Conservation (phyloP, 2,329 filamentous ascomycete genomes). For the Plenodomus lindquistii region DNA sequence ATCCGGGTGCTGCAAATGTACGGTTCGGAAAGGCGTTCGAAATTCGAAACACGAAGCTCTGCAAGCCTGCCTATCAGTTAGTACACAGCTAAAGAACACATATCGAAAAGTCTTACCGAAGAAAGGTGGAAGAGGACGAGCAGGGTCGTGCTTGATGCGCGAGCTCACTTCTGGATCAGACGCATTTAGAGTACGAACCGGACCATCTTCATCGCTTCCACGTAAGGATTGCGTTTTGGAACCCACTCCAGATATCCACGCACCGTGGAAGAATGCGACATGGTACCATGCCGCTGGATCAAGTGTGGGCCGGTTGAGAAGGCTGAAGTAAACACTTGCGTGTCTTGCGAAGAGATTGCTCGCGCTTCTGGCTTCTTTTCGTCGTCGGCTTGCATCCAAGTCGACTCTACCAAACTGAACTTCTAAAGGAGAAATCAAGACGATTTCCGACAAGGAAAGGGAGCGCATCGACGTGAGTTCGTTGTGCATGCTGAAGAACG, state of each 20-base stretch:
- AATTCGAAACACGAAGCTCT: too few species aligned
- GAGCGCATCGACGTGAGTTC: slow-evolving; percentile 4
- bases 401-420: slow-evolving; percentile 6
- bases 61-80: neutral
- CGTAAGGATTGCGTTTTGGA: too few species aligned
- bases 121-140: neutral
- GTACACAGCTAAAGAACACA: neutral
- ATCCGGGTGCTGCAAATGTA: too few species aligned
- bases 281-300: slow-evolving; percentile 3
- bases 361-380: neutral
- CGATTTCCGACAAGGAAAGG: slow-evolving; percentile 2
- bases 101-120: neutral
- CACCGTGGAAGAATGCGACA: slow-evolving; percentile 13
- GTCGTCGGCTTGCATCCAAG: slow-evolving; percentile 1
- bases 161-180: too few species aligned
- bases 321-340: slow-evolving; percentile 4
- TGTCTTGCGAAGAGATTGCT: slow-evolving; percentile 11
- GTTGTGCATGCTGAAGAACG: slow-evolving; percentile 4
- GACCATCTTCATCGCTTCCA: too few species aligned
- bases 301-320: slow-evolving; percentile 14
- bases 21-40: too few species aligned
- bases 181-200: too few species aligned
- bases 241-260: neutral
- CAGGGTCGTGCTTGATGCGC: neutral
- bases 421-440: neutral